Percentiles rank a stretch among this genome's conserved stretches.
Evolutionary conservation across 176 grass and related monocot species (phyloP).

Genomic region (Oryza officinalis): DNA sequence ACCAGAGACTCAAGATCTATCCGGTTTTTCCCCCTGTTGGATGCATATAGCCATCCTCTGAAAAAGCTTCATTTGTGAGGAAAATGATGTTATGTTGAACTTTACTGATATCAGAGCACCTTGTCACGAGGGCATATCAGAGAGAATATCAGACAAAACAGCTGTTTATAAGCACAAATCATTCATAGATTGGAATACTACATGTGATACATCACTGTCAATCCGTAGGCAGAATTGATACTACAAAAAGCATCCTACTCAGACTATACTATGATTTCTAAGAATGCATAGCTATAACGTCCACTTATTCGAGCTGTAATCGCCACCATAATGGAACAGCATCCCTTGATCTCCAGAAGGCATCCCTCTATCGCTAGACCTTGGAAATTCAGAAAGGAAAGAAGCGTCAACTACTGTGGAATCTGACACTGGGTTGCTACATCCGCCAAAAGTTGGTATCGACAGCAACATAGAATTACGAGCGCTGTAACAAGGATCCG

Average conservation of each 20-base stretch:
- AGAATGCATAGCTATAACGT: constrained; percentile 33
- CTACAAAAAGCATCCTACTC: neutral
- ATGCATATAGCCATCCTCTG: neutral
- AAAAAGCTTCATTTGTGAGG: neutral
- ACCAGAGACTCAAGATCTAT: neutral
- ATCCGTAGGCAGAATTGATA: constrained; percentile 20
- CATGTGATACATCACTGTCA: constrained; percentile 5
- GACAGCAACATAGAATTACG: constrained; percentile 19
- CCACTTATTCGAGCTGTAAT: constrained; percentile 23
- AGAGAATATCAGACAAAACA: neutral
- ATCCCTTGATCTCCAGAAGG: constrained; percentile 36
- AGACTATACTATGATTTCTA: constrained; percentile 1
- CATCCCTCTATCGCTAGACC: constrained; percentile 27
- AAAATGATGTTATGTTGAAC: neutral
- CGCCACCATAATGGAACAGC: constrained; percentile 35
- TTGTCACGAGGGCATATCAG: neutral
- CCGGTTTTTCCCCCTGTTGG: neutral
- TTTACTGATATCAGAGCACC: neutral
- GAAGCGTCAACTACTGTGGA: constrained; percentile 21
- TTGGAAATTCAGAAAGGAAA: constrained; percentile 31
- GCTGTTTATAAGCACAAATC: constrained; percentile 25
- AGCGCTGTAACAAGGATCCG: constrained; percentile 24
- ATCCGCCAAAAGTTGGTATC: constrained; percentile 32
- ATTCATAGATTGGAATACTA: constrained; percentile 16
- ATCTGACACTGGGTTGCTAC: constrained; percentile 41